Evolutionary conservation across 1,284 basidiomycete genomes (phyloP), one percentile per base, ranked within the genome.

Genomic region (Malassezia japonica): DNA sequence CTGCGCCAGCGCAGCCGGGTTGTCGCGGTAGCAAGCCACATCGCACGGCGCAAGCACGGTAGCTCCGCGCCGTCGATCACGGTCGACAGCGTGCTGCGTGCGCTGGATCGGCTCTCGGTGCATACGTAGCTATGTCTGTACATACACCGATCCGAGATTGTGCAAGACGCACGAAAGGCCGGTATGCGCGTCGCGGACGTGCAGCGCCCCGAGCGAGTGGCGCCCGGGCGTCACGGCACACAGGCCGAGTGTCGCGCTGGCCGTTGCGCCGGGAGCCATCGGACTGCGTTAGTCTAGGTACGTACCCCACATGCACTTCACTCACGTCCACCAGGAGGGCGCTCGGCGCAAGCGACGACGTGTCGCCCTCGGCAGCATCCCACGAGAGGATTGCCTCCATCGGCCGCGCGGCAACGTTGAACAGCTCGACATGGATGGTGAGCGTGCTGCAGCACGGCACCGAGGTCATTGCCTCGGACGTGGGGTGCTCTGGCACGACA

Each of bases 71-170:
- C 29, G 16, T 6, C 6, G 33, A 23, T 44, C 15, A 23, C 31
- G 5, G 7, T 10, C 4, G 29, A 32, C 15, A n/a, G 15, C 12
- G 18, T 44, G 29, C 15, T 33, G 10, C 21, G 24, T 15, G 24
- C 24, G 29, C 42, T 44, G 18, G 33, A 44, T n/a, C 20, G 21
- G n/a, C 4, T 44, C 8, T 4, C 42, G 25, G 20, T 34, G 16
- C 20, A 15, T 42, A 42, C 28, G 28, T 9, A 28, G 12, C 24
- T 12, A 37, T 5, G 5, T 16, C 21, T 23, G 25, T 16, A 52
- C 33, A 25, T 34, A 36, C 32, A 35, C 33, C 1, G 44, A 39
- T 2, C 50, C 50, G 15, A 52, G 34, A 27, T 52, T 27, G 15
- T 35, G 36, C 27, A 52, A 31, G 12, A 42, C 21, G 27, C 50